A percentile compares a stretch with the other conserved stretches of the same genome.
phyloP scores from a whole-genome alignment of 306 rosid genomes.

The Lithocarpus polystachyus region DNA sequence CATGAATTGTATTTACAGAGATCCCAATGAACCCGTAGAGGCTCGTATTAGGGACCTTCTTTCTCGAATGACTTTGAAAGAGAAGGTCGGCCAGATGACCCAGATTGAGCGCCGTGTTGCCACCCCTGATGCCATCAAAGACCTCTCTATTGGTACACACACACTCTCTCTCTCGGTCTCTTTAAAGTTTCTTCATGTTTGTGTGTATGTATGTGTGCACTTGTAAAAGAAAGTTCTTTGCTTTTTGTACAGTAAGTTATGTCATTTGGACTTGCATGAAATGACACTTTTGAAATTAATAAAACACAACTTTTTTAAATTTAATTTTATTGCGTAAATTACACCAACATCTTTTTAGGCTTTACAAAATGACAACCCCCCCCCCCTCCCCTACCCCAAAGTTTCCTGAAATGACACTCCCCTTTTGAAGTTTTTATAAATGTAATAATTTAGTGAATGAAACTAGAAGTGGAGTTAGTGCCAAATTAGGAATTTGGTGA shows the following conservation, averaged over 20 bases:
- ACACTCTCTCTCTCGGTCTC: not conserved
- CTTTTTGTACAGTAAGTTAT: not conserved
- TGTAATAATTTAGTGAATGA: no score
- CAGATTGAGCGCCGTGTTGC: conserved; percentile 48
- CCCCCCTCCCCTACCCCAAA: no score
- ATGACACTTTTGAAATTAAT: no score
- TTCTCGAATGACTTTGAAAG: conserved; percentile 42
- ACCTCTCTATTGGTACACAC: conserved; percentile 30
- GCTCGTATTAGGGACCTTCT: conserved; percentile 49
- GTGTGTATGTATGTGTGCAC: not conserved
- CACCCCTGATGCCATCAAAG: conserved; percentile 29
- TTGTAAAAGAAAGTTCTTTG: not conserved
- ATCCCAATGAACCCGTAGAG: conserved; percentile 39
- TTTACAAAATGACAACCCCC: no score
- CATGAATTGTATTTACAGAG: conserved; percentile 24
- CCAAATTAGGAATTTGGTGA: no score
- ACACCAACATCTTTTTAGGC: no score
- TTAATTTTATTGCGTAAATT: no score
- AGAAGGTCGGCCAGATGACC: conserved; percentile 52
- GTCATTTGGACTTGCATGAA: not conserved
- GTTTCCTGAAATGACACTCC: no score
- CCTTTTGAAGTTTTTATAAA: no score
- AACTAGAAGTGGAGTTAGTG: no score
- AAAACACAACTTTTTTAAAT: no score
- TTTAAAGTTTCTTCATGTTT: not conserved